Percentiles rank a stretch among this genome's conserved stretches.
Evolutionary conservation across 257 asterid genomes (phyloP).

Genomic region (Solanum stenotomum): DNA sequence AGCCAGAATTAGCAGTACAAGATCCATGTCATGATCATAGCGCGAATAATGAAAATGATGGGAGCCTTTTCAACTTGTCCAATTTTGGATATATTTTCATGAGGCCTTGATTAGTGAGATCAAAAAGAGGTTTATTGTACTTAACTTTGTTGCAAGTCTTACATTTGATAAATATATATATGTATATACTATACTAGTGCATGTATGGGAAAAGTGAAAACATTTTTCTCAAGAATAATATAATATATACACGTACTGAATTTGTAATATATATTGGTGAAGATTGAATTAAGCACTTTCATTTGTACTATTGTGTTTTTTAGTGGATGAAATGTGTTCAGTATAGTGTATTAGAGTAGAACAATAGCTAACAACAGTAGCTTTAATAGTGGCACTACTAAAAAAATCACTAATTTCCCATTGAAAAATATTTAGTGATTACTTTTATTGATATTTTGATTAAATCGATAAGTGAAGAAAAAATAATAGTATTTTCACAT

Average conservation of each 20-base stretch:
- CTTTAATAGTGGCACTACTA: not conserved
- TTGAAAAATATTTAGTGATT: not conserved
- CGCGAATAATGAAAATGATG: slow-evolving; percentile 2
- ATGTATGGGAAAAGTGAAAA: not conserved
- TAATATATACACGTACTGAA: not conserved
- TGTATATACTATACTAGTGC: not conserved
- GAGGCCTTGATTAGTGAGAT: slow-evolving; percentile 25
- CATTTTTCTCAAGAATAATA: not conserved
- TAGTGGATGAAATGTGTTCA: not conserved
- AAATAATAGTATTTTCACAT: not conserved
- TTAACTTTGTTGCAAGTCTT: not conserved
- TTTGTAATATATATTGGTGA: not conserved
- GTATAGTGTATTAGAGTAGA: not conserved
- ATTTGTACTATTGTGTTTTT: not conserved
- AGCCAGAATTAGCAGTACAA: not conserved
- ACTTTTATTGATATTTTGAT: no score
- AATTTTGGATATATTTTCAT: slow-evolving; percentile 37
- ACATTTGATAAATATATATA: not conserved
- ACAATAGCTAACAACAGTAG: not conserved
- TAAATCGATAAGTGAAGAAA: not conserved
- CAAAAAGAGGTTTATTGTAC: not conserved
- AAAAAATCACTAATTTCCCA: no score
- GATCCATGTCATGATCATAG: slow-evolving; percentile 1
- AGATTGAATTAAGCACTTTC: not conserved
- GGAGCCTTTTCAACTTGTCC: slow-evolving; percentile 22